phyloP scores from a whole-genome alignment of 176 grass and related monocot genomes.

The Musa beccarii region DNA sequence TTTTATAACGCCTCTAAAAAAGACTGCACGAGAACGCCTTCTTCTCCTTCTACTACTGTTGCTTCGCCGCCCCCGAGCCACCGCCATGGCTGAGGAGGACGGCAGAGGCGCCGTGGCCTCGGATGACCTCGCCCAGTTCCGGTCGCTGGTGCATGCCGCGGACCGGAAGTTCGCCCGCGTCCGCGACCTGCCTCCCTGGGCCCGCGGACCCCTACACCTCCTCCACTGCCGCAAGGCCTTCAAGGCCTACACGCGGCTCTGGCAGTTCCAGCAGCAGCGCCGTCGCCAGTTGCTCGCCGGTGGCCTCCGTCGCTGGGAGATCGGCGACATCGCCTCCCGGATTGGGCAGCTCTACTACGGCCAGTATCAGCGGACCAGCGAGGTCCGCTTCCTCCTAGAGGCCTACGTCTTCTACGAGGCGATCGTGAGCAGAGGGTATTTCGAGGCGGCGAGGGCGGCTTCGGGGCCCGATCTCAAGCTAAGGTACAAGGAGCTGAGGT shows the following conservation, averaged over 20 bases:
- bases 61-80: not conserved
- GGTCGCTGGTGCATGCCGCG: slow-evolving; percentile 49
- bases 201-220: slow-evolving; percentile 37
- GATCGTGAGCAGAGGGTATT: slow-evolving; percentile 81
- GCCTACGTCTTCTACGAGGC: slow-evolving; percentile 99
- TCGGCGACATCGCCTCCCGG: slow-evolving; percentile 92
- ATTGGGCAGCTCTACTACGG: slow-evolving; percentile 98
- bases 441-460: slow-evolving; percentile 30
- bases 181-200: slow-evolving; percentile 74
- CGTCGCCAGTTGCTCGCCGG: slow-evolving; percentile 52
- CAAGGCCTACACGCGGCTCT: slow-evolving; percentile 96
- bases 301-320: slow-evolving; percentile 76
- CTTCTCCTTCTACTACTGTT: not conserved
- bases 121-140: slow-evolving; percentile 45
- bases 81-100: slow-evolving; percentile 40
- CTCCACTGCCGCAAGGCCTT: slow-evolving; percentile 87
- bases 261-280: slow-evolving; percentile 73
- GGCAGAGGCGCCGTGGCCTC: slow-evolving; percentile 1
- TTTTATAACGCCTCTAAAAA: not conserved
- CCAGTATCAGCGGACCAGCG: slow-evolving; percentile 87
- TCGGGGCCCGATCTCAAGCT: slow-evolving; percentile 34
- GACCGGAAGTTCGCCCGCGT: slow-evolving; percentile 92
- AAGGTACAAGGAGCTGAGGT: slow-evolving; percentile 89
- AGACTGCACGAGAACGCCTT: not conserved
- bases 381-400: slow-evolving; percentile 79